A percentile compares a stretch with the other conserved stretches of the same genome.
Evolutionary conservation across 495 filamentous ascomycete genomes (phyloP).

Genomic region (Podospora pseudoanserina): DNA sequence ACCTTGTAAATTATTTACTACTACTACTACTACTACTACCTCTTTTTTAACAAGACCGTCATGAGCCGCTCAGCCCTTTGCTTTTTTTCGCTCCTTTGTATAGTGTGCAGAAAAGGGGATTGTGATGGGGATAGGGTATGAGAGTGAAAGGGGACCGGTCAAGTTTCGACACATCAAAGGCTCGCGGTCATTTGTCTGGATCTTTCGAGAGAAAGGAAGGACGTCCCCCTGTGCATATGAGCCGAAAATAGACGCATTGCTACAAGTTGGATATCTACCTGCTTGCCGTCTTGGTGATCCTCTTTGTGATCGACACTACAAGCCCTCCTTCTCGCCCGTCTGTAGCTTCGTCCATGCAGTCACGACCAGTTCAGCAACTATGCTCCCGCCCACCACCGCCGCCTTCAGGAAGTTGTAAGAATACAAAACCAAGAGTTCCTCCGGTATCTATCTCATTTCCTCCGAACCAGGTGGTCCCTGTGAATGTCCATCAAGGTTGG

Average conservation of each 20-base stretch:
- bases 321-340: too few species aligned
- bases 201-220: not conserved
- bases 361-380: not conserved
- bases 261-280: not conserved
- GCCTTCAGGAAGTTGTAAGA: too few species aligned
- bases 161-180: slow-evolving; percentile 3
- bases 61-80: slow-evolving; percentile 8
- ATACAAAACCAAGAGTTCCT: too few species aligned
- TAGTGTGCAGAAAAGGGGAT: not conserved
- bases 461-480: too few species aligned
- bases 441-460: too few species aligned
- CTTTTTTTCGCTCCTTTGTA: slow-evolving; percentile 7
- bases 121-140: too few species aligned
- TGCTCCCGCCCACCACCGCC: too few species aligned
- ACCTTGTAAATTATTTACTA: slow-evolving; percentile 65
- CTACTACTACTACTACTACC: not conserved
- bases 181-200: slow-evolving; percentile 10
- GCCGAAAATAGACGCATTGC: slow-evolving; percentile 18
- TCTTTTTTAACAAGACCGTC: not conserved
- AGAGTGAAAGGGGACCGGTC: slow-evolving; percentile 3
- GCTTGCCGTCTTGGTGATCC: not conserved
- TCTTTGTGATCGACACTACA: not conserved
- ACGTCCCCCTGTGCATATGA: slow-evolving; percentile 18
- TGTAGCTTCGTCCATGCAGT: not conserved
- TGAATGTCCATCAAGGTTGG: too few species aligned